Evolutionary conservation across 2,329 filamentous ascomycete genomes (phyloP).

Genomic region (Proliferodiscus dingleyae): DNA sequence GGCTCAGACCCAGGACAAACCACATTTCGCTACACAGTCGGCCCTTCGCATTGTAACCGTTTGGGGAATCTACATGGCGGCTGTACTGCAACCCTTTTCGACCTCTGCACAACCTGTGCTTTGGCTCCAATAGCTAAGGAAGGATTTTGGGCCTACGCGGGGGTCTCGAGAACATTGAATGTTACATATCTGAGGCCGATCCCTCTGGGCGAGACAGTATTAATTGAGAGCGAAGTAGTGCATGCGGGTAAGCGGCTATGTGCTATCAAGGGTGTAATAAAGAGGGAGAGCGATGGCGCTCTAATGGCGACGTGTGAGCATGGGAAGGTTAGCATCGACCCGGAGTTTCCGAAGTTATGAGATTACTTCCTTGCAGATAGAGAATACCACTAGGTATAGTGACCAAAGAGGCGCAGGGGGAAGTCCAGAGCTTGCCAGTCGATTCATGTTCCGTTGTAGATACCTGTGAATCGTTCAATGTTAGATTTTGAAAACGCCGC

Average conservation of each 20-base stretch:
- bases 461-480: too few relatives aligned
- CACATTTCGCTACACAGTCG: conserved; percentile 43
- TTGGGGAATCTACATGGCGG: conserved; percentile 55
- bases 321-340: conserved; percentile 58
- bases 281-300: conserved; percentile 45
- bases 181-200: conserved; percentile 64
- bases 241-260: conserved; percentile 52
- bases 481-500: too few relatives aligned
- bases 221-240: conserved; percentile 53
- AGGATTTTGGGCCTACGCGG: conserved; percentile 57
- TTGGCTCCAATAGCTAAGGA: conserved; percentile 51
- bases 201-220: conserved; percentile 50
- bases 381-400: conserved; percentile 5
- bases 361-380: neutral
- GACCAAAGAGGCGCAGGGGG: neutral
- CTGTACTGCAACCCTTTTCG: conserved; percentile 62
- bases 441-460: too few relatives aligned
- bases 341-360: conserved; percentile 25
- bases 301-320: conserved; percentile 58
- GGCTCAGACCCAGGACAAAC: conserved; percentile 18
- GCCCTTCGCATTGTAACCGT: conserved; percentile 48
- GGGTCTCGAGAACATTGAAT: conserved; percentile 61
- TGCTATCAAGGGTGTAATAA: conserved; percentile 50
- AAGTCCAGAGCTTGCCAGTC: neutral
- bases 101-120: conserved; percentile 57